Evolutionary conservation across 768 basidiomycete species (phyloP), one percentile per base, ranked within the genome.

Genomic region (Suillus decipiens): DNA sequence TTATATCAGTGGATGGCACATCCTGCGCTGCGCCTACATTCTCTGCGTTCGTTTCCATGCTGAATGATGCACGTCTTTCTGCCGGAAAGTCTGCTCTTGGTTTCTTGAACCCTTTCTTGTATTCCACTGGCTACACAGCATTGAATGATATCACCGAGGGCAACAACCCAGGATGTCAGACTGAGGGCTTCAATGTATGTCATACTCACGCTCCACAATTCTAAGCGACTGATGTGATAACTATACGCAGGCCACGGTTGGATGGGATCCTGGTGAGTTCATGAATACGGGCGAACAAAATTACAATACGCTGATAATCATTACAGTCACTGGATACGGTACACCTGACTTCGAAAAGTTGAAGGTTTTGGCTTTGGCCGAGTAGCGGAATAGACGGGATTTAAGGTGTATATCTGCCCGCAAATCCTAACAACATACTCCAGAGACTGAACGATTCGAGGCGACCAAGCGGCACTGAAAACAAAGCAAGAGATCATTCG

Each of bases 1-100:
- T 76, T 12, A 64, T 65, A 28, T 71, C 72, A 2, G 80, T 86
- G 62, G 83, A 78, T 0, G 90, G 90, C 39, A 92, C 90, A 1
- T 89, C 88, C 17, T 86, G 86, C 0, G 72, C 89, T 2, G 70
- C 86, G 8, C 90, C 89, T 0, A 80, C 88, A 0, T 87, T 92
- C 63, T 81, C 89, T 12, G 84, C 81, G 31, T 76, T 91, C 58
- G 77, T 90, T 22, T 80, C 88, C 2, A 80, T 91, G 65, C 73
- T 91, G 57, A 89, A 90, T 58, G 87, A 90, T 62, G 86, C 82
- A 2, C 82, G 86, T 11, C 69, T 88, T 34, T 72, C 74, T 3
- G 76, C 75, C 0, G 76, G 77, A 0, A 73, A 77, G 55, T 67
- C 73, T 10, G 61, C 86, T 28, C 74, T 90, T n/a, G 89, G 89